Conservation (phyloP, 2,329 filamentous ascomycete species). For the Gremmenia infestans region DNA sequence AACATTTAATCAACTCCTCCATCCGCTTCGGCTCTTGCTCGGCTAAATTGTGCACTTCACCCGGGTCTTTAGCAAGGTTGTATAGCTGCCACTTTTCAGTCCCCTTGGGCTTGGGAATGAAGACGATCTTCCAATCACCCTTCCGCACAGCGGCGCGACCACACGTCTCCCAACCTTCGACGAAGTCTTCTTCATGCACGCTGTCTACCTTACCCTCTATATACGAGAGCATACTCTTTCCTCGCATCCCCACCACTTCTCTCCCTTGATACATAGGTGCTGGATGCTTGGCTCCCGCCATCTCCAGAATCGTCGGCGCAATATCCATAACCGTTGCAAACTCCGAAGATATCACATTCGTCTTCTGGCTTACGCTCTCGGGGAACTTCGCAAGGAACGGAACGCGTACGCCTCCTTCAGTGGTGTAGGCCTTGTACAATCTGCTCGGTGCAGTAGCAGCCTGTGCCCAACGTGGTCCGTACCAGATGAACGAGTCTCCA, state of each 20-base stretch:
- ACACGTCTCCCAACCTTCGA: slow-evolving; percentile 53
- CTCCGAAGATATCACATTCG: slow-evolving; percentile 32
- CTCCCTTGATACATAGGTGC: slow-evolving; percentile 26
- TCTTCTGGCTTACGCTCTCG: slow-evolving; percentile 8
- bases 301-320: slow-evolving; percentile 33
- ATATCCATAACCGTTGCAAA: slow-evolving; percentile 38
- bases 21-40: slow-evolving; percentile 39
- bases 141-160: slow-evolving; percentile 46
- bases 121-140: slow-evolving; percentile 53
- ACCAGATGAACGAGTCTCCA: slow-evolving; percentile 55
- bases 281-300: slow-evolving; percentile 32
- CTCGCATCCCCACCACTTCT: slow-evolving; percentile 30
- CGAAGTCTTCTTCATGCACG: slow-evolving; percentile 47
- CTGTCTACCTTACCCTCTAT: slow-evolving; percentile 31
- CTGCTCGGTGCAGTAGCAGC: slow-evolving; percentile 48
- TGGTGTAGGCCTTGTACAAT: slow-evolving; percentile 26
- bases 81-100: slow-evolving; percentile 54
- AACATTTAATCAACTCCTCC: slow-evolving; percentile 45
- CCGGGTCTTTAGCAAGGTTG: slow-evolving; percentile 46
- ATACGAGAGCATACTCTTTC: slow-evolving; percentile 40
- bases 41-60: slow-evolving; percentile 44
- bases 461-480: slow-evolving; percentile 52
- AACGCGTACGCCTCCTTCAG: slow-evolving; percentile 36
- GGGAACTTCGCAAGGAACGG: slow-evolving; percentile 38
- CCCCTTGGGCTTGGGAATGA: slow-evolving; percentile 51